A percentile compares a stretch with the other conserved stretches of the same genome.
These are phyloP conservation scores for Vicia faba DNA, from an alignment of 306 rosid genomes.

Conservation along the genomic window DNA sequence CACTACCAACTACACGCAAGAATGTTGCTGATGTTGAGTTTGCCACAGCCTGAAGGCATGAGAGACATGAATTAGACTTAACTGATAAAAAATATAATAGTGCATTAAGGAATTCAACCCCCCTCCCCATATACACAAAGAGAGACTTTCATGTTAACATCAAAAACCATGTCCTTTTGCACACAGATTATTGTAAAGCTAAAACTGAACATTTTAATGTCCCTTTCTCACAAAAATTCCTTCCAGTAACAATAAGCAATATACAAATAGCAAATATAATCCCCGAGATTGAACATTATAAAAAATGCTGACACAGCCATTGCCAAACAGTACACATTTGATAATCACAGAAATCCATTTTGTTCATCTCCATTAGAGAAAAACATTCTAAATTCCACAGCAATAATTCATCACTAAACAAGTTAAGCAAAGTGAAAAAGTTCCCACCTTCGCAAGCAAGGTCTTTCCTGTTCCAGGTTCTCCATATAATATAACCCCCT, in stretches of 20 bases:
- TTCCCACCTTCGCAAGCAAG: conserved; percentile 84
- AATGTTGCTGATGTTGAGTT: conserved; percentile 98
- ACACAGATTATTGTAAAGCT: not conserved
- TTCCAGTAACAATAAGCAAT: conserved; percentile 10
- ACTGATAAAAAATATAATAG: not conserved
- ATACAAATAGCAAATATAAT: conserved; percentile 22
- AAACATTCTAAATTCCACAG: not conserved
- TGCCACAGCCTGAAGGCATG: conserved; percentile 84
- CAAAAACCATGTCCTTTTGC: conserved; percentile 12
- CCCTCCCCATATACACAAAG: not conserved
- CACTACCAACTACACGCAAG: conserved; percentile 99
- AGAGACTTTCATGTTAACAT: conserved; percentile 10
- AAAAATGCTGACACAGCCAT: conserved; percentile 8
- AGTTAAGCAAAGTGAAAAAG: conserved; percentile 7
- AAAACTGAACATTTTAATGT: not conserved
- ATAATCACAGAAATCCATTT: conserved; percentile 9
- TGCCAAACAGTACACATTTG: conserved; percentile 11
- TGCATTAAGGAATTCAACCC: not conserved
- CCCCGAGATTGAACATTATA: conserved; percentile 12
- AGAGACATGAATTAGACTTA: conserved; percentile 26
- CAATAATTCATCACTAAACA: conserved; percentile 10
- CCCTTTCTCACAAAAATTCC: not conserved
- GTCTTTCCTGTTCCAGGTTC: conserved; percentile 99
- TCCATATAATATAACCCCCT: conserved; percentile 90
- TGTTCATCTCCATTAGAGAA: not conserved